Percentiles rank a stretch among this genome's conserved stretches.
Evolutionary conservation across 2,329 filamentous ascomycete genomes (phyloP).

Genomic region (Alternaria sp.): DNA sequence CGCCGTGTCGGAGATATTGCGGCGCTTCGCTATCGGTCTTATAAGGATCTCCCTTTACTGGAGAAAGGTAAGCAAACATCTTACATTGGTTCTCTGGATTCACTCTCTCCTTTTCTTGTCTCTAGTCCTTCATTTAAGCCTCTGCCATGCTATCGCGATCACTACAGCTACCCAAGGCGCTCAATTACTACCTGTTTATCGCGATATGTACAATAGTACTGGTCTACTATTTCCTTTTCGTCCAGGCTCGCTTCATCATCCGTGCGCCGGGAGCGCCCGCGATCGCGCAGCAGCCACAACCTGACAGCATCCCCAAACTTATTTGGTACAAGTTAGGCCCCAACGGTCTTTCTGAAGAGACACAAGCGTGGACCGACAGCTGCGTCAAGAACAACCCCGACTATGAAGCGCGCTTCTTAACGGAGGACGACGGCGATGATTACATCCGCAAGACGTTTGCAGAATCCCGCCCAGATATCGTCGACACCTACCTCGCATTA

Average conservation of each 20-base stretch:
- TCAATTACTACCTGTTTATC: conserved; percentile 7
- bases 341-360: conserved; percentile 44
- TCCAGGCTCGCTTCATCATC: not conserved
- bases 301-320: conserved; percentile 38
- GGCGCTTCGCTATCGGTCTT: not conserved
- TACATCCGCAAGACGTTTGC: conserved; percentile 47
- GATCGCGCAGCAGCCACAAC: not conserved
- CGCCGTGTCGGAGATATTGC: not conserved
- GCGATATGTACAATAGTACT: conserved; percentile 8
- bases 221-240: conserved; percentile 10
- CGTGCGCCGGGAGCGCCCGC: not conserved
- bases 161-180: not conserved
- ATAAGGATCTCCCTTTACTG: not conserved
- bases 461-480: conserved; percentile 49
- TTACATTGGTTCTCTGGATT: too few species aligned
- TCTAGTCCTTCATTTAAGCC: not conserved
- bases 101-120: not conserved
- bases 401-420: conserved; percentile 44
- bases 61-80: not conserved
- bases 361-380: conserved; percentile 42
- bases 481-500: conserved; percentile 48
- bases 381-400: conserved; percentile 42
- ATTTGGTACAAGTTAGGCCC: conserved; percentile 55
- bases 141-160: conserved; percentile 3
- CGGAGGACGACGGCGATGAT: conserved; percentile 39